Evolutionary conservation across 1,284 basidiomycete species (phyloP).

Genomic region (Pulveroboletus sp.): DNA sequence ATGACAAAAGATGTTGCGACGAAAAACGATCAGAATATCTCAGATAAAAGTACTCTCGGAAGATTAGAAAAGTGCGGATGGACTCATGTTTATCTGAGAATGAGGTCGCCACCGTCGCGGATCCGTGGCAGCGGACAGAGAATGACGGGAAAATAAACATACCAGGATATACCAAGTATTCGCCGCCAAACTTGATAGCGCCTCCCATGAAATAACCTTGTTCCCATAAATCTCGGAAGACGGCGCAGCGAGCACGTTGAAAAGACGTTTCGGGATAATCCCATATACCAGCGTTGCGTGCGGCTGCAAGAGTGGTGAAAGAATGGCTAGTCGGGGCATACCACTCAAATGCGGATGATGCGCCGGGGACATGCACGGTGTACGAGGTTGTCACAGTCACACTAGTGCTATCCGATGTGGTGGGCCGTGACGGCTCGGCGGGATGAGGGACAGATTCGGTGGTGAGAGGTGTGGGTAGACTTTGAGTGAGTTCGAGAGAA

Average conservation of each 20-base stretch:
- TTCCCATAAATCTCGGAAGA: slow-evolving; percentile 80
- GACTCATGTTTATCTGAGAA: too few species aligned
- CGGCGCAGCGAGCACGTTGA: slow-evolving; percentile 74
- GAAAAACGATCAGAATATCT: slow-evolving; percentile 9
- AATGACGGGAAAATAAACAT: slow-evolving; percentile 28
- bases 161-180: slow-evolving; percentile 97
- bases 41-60: not conserved
- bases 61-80: not conserved
- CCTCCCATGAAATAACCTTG: slow-evolving; percentile 84
- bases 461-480: slow-evolving; percentile 22
- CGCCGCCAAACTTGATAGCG: slow-evolving; percentile 92
- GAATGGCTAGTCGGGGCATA: slow-evolving; percentile 47
- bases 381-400: slow-evolving; percentile 38
- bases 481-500: slow-evolving; percentile 19
- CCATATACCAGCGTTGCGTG: slow-evolving; percentile 74
- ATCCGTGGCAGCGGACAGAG: not conserved
- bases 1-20: not conserved
- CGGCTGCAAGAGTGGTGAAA: slow-evolving; percentile 60
- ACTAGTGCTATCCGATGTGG: slow-evolving; percentile 2
- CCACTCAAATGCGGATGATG: slow-evolving; percentile 64
- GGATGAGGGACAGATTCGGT: slow-evolving; percentile 15
- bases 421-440: slow-evolving; percentile 9
- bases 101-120: not conserved
- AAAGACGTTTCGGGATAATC: slow-evolving; percentile 64
- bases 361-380: slow-evolving; percentile 61